phyloP scores from a whole-genome alignment of 768 basidiomycete species.

The Lactarius quietus region DNA sequence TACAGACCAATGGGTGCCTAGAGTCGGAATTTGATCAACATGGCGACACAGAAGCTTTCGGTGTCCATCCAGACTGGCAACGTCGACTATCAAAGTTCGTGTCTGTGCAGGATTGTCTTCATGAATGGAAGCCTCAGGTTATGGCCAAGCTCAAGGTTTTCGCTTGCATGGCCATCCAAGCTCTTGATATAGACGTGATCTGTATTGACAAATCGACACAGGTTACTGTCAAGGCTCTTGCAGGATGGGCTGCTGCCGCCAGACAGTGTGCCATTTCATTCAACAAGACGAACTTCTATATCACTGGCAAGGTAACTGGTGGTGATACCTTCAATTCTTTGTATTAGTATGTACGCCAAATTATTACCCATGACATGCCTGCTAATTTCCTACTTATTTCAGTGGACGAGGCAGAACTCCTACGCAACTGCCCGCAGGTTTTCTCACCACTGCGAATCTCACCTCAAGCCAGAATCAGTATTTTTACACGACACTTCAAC shows the following conservation, averaged over 20 bases:
- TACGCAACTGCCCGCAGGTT: constrained; percentile 61
- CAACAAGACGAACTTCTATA: constrained; percentile 85
- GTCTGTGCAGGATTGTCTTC: constrained; percentile 92
- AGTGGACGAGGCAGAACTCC: constrained; percentile 90
- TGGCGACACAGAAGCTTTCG: constrained; percentile 96
- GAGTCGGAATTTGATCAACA: constrained; percentile 90
- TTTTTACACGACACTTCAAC: constrained; percentile 63
- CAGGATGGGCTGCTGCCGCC: constrained; percentile 70
- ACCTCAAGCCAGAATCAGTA: constrained; percentile 61
- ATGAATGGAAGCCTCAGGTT: constrained; percentile 84
- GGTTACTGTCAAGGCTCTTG: constrained; percentile 77
- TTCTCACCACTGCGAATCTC: constrained; percentile 63
- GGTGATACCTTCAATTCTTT: constrained; percentile 86
- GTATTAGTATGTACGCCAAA: constrained; percentile 72
- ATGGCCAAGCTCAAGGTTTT: constrained; percentile 75
- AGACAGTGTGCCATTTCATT: constrained; percentile 67
- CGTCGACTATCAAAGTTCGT: constrained; percentile 94
- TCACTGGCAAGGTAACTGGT: constrained; percentile 92
- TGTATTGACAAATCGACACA: constrained; percentile 96
- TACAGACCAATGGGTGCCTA: constrained; percentile 67
- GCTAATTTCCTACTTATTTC: constrained; percentile 3
- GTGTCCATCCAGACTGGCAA: constrained; percentile 92
- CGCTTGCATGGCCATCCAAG: constrained; percentile 81
- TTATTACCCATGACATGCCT: not conserved
- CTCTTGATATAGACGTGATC: constrained; percentile 89